phyloP scores from a whole-genome alignment of 2,329 filamentous ascomycete species.

The Colletotrichum somersetense region DNA sequence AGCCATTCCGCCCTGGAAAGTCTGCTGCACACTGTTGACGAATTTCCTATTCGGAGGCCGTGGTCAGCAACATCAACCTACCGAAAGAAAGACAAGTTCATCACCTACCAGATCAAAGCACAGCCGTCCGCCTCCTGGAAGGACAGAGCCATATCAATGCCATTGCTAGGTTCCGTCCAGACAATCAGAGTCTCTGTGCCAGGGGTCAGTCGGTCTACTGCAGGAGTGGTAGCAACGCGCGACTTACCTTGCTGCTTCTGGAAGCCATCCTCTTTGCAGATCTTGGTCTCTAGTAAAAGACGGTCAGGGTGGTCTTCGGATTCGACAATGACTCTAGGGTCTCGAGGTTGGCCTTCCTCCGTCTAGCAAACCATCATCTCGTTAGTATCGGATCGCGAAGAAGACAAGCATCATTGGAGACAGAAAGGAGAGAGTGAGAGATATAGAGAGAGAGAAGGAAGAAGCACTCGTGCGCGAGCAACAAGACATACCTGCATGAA shows the following conservation, averaged over 20 bases:
- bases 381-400: slow-evolving; percentile 22
- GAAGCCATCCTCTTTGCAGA: slow-evolving; percentile 94
- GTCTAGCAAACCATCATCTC: slow-evolving; percentile 53
- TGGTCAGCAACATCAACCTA: slow-evolving; percentile 8
- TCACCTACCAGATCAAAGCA: slow-evolving; percentile 83
- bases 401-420: slow-evolving; percentile 1
- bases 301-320: slow-evolving; percentile 92
- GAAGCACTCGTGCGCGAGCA: slow-evolving; percentile 7
- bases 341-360: slow-evolving; percentile 75
- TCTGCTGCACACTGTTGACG: slow-evolving; percentile 85
- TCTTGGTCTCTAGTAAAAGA: slow-evolving; percentile 87
- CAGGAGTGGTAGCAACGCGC: slow-evolving; percentile 45
- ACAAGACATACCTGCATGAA: slow-evolving; percentile 74
- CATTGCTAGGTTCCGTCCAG: slow-evolving; percentile 89
- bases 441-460: slow-evolving; percentile 22
- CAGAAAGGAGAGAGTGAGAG: slow-evolving; percentile 7
- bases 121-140: slow-evolving; percentile 98
- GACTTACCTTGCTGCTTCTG: slow-evolving; percentile 94
- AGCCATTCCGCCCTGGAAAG: slow-evolving; percentile 71
- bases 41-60: slow-evolving; percentile 77
- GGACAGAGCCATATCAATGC: slow-evolving; percentile 96
- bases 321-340: slow-evolving; percentile 89
- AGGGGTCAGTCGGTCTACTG: slow-evolving; percentile 47
- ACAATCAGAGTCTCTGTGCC: slow-evolving; percentile 91
- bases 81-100: slow-evolving; percentile 33